A percentile compares a stretch with the other conserved stretches of the same genome.
phyloP scores from a whole-genome alignment of 345 rosid genomes.

The Moricandia moricandioides region DNA sequence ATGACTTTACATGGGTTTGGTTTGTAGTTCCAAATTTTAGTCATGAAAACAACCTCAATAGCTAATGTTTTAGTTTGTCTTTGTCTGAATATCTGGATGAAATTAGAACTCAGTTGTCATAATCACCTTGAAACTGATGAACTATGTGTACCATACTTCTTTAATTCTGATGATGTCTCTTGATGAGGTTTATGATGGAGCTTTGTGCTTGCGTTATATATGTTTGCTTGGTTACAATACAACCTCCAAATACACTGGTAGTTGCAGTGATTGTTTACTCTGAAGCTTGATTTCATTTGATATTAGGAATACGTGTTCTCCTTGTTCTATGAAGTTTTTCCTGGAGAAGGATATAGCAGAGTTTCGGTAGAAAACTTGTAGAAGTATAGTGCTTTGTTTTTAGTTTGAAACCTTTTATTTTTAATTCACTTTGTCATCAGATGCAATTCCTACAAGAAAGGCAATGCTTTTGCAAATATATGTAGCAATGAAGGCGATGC shows the following conservation, averaged over 20 bases:
- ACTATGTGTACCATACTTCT: background rate
- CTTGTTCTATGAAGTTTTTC: background rate
- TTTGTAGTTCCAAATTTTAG: background rate
- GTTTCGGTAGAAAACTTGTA: background rate
- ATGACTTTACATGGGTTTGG: background rate
- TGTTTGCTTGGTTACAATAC: background rate
- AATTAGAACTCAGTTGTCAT: background rate
- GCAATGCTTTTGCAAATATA: slow-evolving; percentile 86
- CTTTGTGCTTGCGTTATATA: background rate
- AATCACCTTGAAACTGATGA: background rate
- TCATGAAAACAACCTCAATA: background rate
- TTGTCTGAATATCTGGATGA: background rate
- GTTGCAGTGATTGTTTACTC: background rate
- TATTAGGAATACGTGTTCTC: background rate
- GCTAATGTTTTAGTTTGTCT: background rate
- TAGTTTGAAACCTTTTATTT: background rate
- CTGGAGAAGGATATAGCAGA: background rate
- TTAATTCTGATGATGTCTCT: background rate
- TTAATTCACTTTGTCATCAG: slow-evolving; percentile 43
- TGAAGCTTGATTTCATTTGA: background rate
- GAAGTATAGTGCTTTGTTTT: background rate
- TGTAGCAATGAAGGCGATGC: slow-evolving; percentile 97
- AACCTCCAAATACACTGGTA: background rate
- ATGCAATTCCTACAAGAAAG: slow-evolving; percentile 79
- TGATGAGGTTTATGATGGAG: background rate